Evolutionary conservation across 257 asterid genomes (phyloP).

Genomic region (Penstemon barbatus): DNA sequence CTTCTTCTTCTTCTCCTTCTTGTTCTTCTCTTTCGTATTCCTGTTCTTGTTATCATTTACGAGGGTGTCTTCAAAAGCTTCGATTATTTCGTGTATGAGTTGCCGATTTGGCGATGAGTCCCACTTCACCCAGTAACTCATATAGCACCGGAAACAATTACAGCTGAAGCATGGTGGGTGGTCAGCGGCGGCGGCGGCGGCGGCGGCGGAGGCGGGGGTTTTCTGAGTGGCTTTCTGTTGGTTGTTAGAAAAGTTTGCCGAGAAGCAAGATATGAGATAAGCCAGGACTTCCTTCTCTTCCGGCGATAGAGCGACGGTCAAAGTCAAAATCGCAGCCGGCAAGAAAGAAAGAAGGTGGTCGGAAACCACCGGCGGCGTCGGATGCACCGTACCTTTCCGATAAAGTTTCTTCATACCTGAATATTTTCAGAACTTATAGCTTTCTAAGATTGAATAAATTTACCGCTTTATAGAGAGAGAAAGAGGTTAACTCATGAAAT

Average conservation of each 20-base stretch:
- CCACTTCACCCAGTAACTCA: conserved; percentile 78
- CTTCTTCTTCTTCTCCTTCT: conserved; percentile 8
- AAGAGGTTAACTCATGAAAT: conserved; percentile 14
- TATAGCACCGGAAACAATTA: conserved; percentile 73
- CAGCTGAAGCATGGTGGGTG: conserved; percentile 61
- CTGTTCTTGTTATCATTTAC: conserved; percentile 40
- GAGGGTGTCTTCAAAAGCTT: conserved; percentile 61
- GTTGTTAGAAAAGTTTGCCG: conserved; percentile 35
- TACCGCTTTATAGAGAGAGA: conserved; percentile 11
- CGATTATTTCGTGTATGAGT: conserved; percentile 68
- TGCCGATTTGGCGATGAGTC: conserved; percentile 72
- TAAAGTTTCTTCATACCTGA: conserved; percentile 63
- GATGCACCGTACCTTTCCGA: conserved; percentile 61
- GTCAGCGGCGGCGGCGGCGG: conserved; percentile 36
- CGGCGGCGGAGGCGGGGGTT: conserved; percentile 27
- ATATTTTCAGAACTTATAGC: neutral
- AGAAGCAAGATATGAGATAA: conserved; percentile 64
- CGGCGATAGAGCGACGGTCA: conserved; percentile 52
- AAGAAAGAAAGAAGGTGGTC: conserved; percentile 63
- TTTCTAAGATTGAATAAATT: no score
- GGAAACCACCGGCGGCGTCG: conserved; percentile 59
- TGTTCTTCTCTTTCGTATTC: conserved; percentile 37
- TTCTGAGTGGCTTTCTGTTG: conserved; percentile 25
- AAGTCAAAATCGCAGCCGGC: conserved; percentile 63
- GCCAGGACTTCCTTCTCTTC: conserved; percentile 63